Base-by-base conservation (phyloP, 352 stramenopile genomes). In the Globisporangium alternatum region DNA sequence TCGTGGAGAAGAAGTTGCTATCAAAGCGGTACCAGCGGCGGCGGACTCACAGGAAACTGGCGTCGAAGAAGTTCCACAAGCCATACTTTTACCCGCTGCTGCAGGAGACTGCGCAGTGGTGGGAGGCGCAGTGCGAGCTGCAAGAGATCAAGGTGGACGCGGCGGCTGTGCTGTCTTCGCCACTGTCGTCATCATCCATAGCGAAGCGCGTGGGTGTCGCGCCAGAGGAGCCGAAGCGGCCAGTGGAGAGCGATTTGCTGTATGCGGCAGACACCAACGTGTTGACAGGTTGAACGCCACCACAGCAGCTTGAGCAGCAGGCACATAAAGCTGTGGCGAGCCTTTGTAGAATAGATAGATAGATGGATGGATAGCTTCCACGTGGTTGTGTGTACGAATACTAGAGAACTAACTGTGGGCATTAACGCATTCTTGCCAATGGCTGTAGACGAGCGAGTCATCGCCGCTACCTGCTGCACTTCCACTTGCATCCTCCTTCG, bases 51-150 rank as follows among this genome's bases (percentile, higher is more conserved):
- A 58, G 21, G 17, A 5, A 45, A 21, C 35, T 25, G 10, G 53
- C 65, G 10, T 53, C 66, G 13, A 80, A 80, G 65, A 85, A 85
- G 62, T 56, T 77, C 33, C 78, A 86, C 65, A 75, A 80, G 64
- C 72, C 78, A 25, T 80, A 78, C 53, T 89, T 89, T 54, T 86
- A 83, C 43, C 80, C 78, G n/a, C 51, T 87, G 48, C 70, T 89
- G 13, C 70, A 86, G 15, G 78, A 89, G 60, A 86, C 80, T 0
- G 72, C 68, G 12, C 63, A 80, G 65, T 89, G 80, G 63, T 89
- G 78, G 78, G 70, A 84, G 21, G 41, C 64, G 21, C 70, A 72
- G 19, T 47, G 49, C 54, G 59, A 48, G 35, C 45, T 44, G 22
- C 56, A 62, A 41, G 25, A 10, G n/a, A 57, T 64, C 58, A 64